Evolutionary conservation across 352 stramenopile species (phyloP), one percentile per base, ranked within the genome.

Genomic region (Plasmopara muralis): DNA sequence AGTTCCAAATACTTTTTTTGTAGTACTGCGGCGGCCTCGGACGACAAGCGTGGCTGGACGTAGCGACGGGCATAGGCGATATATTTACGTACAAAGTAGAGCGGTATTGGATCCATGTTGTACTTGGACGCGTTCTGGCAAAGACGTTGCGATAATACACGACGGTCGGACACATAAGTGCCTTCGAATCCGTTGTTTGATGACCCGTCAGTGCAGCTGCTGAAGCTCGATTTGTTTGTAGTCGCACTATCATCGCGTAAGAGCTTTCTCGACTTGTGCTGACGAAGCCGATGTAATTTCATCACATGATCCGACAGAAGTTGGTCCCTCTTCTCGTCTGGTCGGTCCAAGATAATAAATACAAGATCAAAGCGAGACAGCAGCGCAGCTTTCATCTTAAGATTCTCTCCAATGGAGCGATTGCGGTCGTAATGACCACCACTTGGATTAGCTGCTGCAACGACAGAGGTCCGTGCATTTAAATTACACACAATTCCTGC

Each of bases 331-430:
- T 96, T 79, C 55, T 93, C 78, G 67, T 99, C 87, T 0, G 93
- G 87, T 16, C 83, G 70, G 61, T 99, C 96, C 18, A 98, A 63
- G 14, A 99, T 55, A 54, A 99, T 97, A 59, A 98, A 99, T 1
- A 99, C 84, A 34, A 99, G 69, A 66, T 99, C 96, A 60, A 99
- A 99, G 13, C 96, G 83, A 34, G 87, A 97, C 10, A 99, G 77
- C 43, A 99, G 68, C 12, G 95, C 90, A 8, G 90, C 79, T 53
- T 91, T 90, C 90, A 99, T 97, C 55, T 97, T 97, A 1, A 98
- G 64, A 72, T 99, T 99, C 62, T 98, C 95, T 12, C 85, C 64
- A 10, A 99, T 90, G 9, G 87, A 97, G 9, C 96, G 95, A 53
- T 76, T 77, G 50, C 96, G 85, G 57, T 98, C 94, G 68, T 99